These are phyloP conservation scores for Aegilops bicornis DNA, from an alignment of 176 grass and related monocot genomes.

Conservation along the genomic window DNA sequence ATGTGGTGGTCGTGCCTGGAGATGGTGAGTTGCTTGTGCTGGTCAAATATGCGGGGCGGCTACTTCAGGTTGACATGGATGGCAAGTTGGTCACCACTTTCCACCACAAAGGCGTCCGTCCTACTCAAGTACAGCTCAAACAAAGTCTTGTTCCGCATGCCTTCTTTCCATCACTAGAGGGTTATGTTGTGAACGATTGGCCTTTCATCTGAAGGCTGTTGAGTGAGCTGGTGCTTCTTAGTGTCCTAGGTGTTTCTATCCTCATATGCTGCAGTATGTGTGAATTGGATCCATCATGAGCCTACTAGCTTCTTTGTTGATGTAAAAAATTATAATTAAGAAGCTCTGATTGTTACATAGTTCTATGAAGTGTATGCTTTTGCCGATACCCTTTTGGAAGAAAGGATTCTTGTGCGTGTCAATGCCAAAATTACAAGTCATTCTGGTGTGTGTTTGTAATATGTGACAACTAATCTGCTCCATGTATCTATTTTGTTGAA, in stretches of 20 bases:
- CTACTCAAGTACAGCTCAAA: neutral
- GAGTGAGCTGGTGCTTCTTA: neutral
- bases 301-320: neutral
- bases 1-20: neutral
- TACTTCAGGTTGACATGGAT: neutral
- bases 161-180: neutral
- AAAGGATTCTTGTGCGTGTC: neutral
- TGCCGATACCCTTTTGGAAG: neutral
- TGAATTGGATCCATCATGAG: neutral
- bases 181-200: neutral
- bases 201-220: neutral
- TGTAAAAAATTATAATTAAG: neutral
- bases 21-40: neutral
- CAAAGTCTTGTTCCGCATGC: neutral
- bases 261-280: neutral
- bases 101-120: neutral
- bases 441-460: neutral
- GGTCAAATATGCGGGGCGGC: neutral
- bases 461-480: neutral
- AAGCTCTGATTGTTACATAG: neutral
- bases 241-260: neutral
- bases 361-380: neutral
- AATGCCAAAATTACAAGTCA: neutral
- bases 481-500: neutral
- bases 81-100: neutral